These are phyloP conservation scores for Escallonia rubra DNA, from an alignment of 129 eudicot species.

Conservation along the genomic window DNA sequence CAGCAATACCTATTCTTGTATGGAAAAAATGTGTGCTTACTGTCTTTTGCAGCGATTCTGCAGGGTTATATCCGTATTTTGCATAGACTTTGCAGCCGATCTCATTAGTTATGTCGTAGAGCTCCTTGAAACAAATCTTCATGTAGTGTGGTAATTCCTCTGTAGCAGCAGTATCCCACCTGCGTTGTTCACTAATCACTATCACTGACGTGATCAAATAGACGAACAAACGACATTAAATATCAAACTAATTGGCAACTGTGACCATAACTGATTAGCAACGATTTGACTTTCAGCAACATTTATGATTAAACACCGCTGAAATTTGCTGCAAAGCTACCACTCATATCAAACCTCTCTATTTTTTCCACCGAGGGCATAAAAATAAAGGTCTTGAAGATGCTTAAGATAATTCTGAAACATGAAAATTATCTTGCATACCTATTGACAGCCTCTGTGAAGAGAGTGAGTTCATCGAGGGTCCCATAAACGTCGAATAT, in stretches of 20 bases:
- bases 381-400: background rate
- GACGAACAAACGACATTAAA: too few species aligned
- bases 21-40: conserved; percentile 11
- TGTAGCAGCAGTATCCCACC: conserved; percentile 39
- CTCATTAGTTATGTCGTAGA: conserved; percentile 36
- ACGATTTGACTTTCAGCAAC: background rate
- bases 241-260: too few species aligned
- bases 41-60: conserved; percentile 17
- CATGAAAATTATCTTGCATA: conserved; percentile 66
- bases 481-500: conserved; percentile 59
- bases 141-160: conserved; percentile 45
- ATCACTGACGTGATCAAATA: too few species aligned
- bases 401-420: conserved; percentile 13
- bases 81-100: conserved; percentile 16
- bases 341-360: conserved; percentile 42
- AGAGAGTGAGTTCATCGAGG: conserved; percentile 29
- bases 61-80: conserved; percentile 45
- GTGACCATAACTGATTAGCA: background rate
- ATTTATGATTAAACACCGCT: conserved; percentile 23
- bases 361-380: background rate
- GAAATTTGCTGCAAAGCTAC: conserved; percentile 47
- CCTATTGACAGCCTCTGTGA: conserved; percentile 47
- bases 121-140: conserved; percentile 37
- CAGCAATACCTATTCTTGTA: conserved; percentile 34
- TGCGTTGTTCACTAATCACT: background rate